Percentiles rank a stretch among this genome's conserved stretches.
phyloP scores from a whole-genome alignment of 495 filamentous ascomycete species.

The Parathielavia appendiculata region DNA sequence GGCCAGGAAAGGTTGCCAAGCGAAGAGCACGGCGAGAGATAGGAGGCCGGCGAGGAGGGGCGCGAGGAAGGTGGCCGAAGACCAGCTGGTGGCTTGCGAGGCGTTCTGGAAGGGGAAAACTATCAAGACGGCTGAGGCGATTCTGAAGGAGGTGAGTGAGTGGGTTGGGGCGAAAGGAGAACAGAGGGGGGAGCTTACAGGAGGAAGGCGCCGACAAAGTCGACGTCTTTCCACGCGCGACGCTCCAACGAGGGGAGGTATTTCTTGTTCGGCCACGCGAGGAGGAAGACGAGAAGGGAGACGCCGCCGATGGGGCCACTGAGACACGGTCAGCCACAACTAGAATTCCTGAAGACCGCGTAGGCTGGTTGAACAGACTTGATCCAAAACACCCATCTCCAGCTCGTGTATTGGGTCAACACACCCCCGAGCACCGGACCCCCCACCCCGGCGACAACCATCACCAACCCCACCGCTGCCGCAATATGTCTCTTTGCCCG shows the following conservation, averaged over 20 bases:
- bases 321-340: slow-evolving; percentile 15
- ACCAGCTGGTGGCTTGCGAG: slow-evolving; percentile 37
- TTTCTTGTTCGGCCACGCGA: slow-evolving; percentile 41
- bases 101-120: slow-evolving; percentile 58
- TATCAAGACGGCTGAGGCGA: slow-evolving; percentile 52
- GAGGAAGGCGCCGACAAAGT: slow-evolving; percentile 52
- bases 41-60: slow-evolving; percentile 41
- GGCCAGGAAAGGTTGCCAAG: slow-evolving; percentile 38
- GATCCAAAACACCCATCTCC: slow-evolving; percentile 70
- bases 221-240: slow-evolving; percentile 45
- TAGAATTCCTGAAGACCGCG: slow-evolving; percentile 1
- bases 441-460: slow-evolving; percentile 36
- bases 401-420: slow-evolving; percentile 54
- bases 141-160: slow-evolving; percentile 15
- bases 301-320: slow-evolving; percentile 47
- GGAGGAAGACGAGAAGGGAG: slow-evolving; percentile 44
- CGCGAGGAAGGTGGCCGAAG: slow-evolving; percentile 37
- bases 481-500: slow-evolving; percentile 35
- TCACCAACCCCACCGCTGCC: slow-evolving; percentile 26
- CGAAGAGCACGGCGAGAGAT: slow-evolving; percentile 40
- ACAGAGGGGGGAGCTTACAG: slow-evolving; percentile 27
- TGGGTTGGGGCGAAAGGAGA: neutral
- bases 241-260: slow-evolving; percentile 30
- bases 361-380: slow-evolving; percentile 36
- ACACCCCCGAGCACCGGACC: slow-evolving; percentile 62